Base-by-base conservation (phyloP, 2,329 filamentous ascomycete genomes). In the Colletotrichum shisoi region DNA sequence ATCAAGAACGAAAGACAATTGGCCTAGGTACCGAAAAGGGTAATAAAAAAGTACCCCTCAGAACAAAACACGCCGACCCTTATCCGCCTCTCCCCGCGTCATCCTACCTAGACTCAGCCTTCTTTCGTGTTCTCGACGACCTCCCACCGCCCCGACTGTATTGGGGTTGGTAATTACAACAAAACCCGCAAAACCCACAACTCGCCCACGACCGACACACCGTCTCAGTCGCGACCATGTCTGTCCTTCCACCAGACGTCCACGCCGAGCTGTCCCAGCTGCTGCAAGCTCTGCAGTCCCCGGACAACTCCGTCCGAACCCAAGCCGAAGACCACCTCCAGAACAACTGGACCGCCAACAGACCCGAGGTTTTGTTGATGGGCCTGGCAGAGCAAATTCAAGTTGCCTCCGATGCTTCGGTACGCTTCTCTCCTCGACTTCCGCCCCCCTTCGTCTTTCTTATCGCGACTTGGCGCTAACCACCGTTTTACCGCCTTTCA, bases 381-480 rank as follows among this genome's bases (percentile, higher is more conserved):
- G 95, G 94, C 71, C 83, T 99, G 73, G 94, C 91, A 46, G 95
- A 98, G 81, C 94, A 98, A 80, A 89, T 97, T 73, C 89, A 92
- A 74, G 88, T 86, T 71, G 88, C 91, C n/a, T 86, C 87, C 72
- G 89, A 94, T 75, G 83, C 87, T 72, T 84, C 87, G 67, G 92
- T 95, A 85, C 61, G 79, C 73, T 63, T 45, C 57, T 51, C 13
- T 40, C 42, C 42, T 34, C n/a, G 44, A 42, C 49, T 17, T 34
- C 8, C 31, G 17, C 12, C 48, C 24, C 15, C 21, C 6, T 24
- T 21, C 24, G 24, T 19, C n/a, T 13, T 11, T 46, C 62, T 31
- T 57, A 17, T 68, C 46, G 27, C 56, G 44, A 39, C 37, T 15
- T 53, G 7, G 58, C 27, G 49, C 53, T 63, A 63, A 39, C 42